Conservation (phyloP, 805 yeast species). For the Candida takata region DNA sequence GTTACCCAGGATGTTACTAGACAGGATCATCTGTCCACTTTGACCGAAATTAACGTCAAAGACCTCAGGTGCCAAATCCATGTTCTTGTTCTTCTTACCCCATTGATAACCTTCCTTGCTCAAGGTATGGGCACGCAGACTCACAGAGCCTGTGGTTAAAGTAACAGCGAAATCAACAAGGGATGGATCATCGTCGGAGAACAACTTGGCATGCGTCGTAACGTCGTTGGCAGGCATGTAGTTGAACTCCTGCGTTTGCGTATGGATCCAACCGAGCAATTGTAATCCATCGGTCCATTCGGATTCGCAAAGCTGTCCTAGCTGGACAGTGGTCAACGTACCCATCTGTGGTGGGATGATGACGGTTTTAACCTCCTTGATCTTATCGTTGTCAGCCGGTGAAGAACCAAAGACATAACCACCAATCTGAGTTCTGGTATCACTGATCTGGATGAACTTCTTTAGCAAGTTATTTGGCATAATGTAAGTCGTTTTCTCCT, state of each 20-base stretch:
- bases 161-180: slow-evolving; percentile 58
- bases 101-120: slow-evolving; percentile 65
- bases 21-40: slow-evolving; percentile 61
- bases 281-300: slow-evolving; percentile 51
- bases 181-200: slow-evolving; percentile 28
- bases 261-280: slow-evolving; percentile 92
- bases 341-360: slow-evolving; percentile 89
- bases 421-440: slow-evolving; percentile 73
- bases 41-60: slow-evolving; percentile 53
- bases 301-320: slow-evolving; percentile 35
- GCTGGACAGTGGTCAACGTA: slow-evolving; percentile 44
- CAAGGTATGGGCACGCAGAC: slow-evolving; percentile 60
- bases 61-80: slow-evolving; percentile 54
- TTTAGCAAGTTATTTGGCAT: slow-evolving; percentile 76
- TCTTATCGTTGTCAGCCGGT: slow-evolving; percentile 60
- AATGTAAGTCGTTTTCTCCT: slow-evolving; percentile 57
- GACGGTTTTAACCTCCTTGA: slow-evolving; percentile 71
- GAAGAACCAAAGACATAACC: slow-evolving; percentile 77
- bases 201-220: slow-evolving; percentile 42
- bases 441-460: slow-evolving; percentile 75
- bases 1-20: slow-evolving; percentile 72
- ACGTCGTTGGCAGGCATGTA: slow-evolving; percentile 67
- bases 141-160: slow-evolving; percentile 78
- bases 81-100: slow-evolving; percentile 62
- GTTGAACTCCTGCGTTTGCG: slow-evolving; percentile 61